Evolutionary conservation across 2,329 filamentous ascomycete species (phyloP), one percentile per base, ranked within the genome.

Genomic region (Golovinomyces cichoracearum): DNA sequence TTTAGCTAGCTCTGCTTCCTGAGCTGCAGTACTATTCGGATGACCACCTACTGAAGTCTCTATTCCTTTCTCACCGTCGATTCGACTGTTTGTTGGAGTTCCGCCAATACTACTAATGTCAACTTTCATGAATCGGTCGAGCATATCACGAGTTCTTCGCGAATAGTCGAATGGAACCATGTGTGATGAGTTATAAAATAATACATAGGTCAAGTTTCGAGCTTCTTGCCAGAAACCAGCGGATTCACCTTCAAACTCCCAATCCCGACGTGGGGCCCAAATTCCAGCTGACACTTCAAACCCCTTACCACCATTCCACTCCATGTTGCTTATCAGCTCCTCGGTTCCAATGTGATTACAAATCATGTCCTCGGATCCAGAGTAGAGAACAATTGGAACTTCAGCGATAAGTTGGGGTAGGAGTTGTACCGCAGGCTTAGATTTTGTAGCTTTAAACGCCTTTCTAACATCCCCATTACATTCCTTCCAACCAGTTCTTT

Each of bases 91-190:
- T 1, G 74, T 68, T 0, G 79, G 78, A 40, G 63, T 64, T 31
- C 78, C 86, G 50, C 88, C 88, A 54, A 94, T 92, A 58, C 74
- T 80, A 56, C 75, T 80, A 55, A 95, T 92, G 60, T 95, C 85
- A 37, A 98, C 83, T 45, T 76, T 75, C 72, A 95, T 84, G 65
- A 98, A 93, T 37, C 90, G 81, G 63, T 98, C 88, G 15, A 98
- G 76, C 90, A 98, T 98, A 62, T 95, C 90, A 52, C 88, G 76
- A 19, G 78, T 81, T 52, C 85, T 79, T 45, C 84, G 77, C 1
- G 88, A 79, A 57, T 81, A 82, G 63, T 98, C 88, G 59, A 90
- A 95, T 0, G 90, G 92, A 1, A 98, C 90, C 90, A 98, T 98
- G 64, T 98, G 90, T 46, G 83, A 93, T 15, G 84, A 78, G 63